phyloP scores from a whole-genome alignment of 208 protist genomes.

The Novymonas esmeraldas region DNA sequence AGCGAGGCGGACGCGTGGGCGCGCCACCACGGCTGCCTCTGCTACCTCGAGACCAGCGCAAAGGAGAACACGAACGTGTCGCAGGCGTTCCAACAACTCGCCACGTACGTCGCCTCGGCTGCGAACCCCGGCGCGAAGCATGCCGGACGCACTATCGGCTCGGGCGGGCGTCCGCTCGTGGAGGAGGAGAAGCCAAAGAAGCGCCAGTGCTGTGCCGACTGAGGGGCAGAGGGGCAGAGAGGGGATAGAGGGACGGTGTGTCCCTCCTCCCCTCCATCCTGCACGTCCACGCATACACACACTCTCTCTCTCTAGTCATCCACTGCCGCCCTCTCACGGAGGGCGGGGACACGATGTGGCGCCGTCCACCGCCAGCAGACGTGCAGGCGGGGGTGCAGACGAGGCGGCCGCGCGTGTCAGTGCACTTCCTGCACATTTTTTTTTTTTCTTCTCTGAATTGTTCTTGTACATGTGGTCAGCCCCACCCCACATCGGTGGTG shows the following conservation, averaged over 20 bases:
- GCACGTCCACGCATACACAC: neutral
- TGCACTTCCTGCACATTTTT: too few relatives aligned
- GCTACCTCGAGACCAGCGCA: constrained; percentile 88
- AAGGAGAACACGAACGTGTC: constrained; percentile 91
- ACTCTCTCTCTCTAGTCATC: neutral
- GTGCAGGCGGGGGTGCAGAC: too few relatives aligned
- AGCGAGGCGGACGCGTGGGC: constrained; percentile 89
- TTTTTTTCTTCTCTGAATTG: too few relatives aligned
- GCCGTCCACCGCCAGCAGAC: too few relatives aligned
- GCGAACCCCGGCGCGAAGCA: constrained; percentile 37
- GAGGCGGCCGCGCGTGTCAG: too few relatives aligned
- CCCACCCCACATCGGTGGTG: too few relatives aligned
- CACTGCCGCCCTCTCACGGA: too few relatives aligned
- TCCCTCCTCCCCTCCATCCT: neutral
- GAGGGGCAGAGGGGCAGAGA: constrained; percentile 3
- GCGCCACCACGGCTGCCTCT: constrained; percentile 66
- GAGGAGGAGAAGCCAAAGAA: constrained; percentile 25
- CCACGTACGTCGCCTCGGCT: constrained; percentile 66
- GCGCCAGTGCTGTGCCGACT: constrained; percentile 28
- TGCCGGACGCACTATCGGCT: constrained; percentile 21
- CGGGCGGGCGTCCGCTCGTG: constrained; percentile 28
- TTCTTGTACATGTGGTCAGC: too few relatives aligned
- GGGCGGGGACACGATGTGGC: too few relatives aligned
- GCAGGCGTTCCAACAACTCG: constrained; percentile 83
- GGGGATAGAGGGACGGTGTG: neutral